Conservation (phyloP, 2,329 filamentous ascomycete species). For the Xylariaceae sp. region DNA sequence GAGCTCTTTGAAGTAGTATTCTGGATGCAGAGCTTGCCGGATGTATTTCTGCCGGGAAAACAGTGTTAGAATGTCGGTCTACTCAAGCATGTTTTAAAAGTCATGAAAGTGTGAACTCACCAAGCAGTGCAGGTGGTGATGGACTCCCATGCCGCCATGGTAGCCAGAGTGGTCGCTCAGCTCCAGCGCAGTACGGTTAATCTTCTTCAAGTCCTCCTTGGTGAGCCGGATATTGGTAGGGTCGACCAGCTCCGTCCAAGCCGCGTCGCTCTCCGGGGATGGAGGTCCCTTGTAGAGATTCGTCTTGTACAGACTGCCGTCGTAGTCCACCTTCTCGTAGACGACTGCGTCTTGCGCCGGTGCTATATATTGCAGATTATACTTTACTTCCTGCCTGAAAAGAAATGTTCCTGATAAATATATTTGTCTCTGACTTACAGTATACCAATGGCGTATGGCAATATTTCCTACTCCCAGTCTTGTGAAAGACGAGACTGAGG, state of each 20-base stretch:
- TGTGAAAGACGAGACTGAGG: not conserved
- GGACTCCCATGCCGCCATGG: slow-evolving; percentile 1
- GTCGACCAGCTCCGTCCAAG: not conserved
- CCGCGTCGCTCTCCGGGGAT: not conserved
- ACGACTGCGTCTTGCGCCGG: not conserved
- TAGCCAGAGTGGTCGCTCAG: slow-evolving; percentile 1
- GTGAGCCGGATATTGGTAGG: not conserved
- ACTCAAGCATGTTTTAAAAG: no score
- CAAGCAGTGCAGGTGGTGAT: slow-evolving; percentile 1
- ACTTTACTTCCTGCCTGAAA: not conserved
- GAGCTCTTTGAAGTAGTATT: not conserved
- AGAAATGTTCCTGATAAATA: not conserved
- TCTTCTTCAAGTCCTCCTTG: not conserved
- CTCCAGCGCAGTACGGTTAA: not conserved
- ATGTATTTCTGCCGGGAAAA: slow-evolving; percentile 2
- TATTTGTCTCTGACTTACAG: not conserved
- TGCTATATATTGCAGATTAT: not conserved
- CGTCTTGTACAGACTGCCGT: not conserved
- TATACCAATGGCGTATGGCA: not conserved
- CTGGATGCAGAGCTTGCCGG: not conserved
- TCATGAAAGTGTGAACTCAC: no score
- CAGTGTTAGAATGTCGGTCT: no score
- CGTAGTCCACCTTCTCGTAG: slow-evolving; percentile 1
- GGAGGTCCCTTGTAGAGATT: slow-evolving; percentile 1
- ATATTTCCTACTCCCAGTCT: not conserved